A percentile compares a stretch with the other conserved stretches of the same genome.
Evolutionary conservation across 306 rosid genomes (phyloP).

Genomic region (Clitoria ternatea): DNA sequence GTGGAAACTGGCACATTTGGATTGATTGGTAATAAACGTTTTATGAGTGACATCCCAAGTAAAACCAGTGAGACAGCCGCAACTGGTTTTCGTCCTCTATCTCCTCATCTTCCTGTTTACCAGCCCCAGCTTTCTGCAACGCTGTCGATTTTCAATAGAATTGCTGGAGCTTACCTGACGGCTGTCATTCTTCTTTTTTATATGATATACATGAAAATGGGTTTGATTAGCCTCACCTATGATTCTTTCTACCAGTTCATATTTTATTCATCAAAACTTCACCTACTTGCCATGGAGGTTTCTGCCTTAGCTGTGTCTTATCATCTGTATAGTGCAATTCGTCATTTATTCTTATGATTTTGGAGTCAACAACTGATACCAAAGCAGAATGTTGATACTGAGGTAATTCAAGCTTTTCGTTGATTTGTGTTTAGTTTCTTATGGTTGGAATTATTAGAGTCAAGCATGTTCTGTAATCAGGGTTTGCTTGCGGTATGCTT

Average conservation of each 20-base stretch:
- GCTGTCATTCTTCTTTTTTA: constrained; percentile 24
- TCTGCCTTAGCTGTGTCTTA: constrained; percentile 40
- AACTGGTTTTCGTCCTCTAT: constrained; percentile 39
- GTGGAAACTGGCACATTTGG: constrained; percentile 66
- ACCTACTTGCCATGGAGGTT: constrained; percentile 38
- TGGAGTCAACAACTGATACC: constrained; percentile 43
- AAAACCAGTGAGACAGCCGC: constrained; percentile 50
- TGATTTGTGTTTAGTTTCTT: background rate
- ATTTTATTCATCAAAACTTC: constrained; percentile 42
- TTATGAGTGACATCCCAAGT: constrained; percentile 55
- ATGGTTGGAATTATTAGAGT: background rate
- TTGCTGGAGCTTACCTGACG: constrained; percentile 35
- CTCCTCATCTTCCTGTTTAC: constrained; percentile 53
- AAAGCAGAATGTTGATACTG: constrained; percentile 53
- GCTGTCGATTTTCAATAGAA: constrained; percentile 40
- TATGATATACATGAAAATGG: constrained; percentile 31
- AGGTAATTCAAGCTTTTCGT: constrained; percentile 46
- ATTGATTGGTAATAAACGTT: constrained; percentile 66
- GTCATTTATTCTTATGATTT: constrained; percentile 54
- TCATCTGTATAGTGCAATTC: constrained; percentile 38
- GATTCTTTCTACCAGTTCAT: constrained; percentile 39
- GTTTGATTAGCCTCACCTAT: constrained; percentile 33
- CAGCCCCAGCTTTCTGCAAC: constrained; percentile 47
- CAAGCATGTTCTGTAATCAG: background rate
- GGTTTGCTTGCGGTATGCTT: constrained; percentile 3